A percentile compares a stretch with the other conserved stretches of the same genome.
These are phyloP conservation scores for Colletotrichum sp. DNA, from an alignment of 2,329 filamentous ascomycete genomes.

Conservation along the genomic window DNA sequence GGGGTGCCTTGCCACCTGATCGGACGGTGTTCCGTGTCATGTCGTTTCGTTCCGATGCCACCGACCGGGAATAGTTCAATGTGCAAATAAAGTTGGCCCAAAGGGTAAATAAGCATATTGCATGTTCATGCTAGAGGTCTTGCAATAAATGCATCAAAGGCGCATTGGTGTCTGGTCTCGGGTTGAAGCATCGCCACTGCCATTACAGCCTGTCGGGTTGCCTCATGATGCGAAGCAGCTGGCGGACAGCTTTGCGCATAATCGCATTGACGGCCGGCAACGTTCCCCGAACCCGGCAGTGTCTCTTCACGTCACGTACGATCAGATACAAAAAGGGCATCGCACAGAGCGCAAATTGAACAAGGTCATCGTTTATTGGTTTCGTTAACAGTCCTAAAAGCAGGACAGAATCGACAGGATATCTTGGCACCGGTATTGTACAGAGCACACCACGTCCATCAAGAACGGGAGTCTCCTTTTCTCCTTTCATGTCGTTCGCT, in stretches of 20 bases:
- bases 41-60: background rate
- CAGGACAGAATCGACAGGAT: background rate
- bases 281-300: background rate
- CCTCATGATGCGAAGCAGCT: background rate
- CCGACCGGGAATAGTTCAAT: background rate
- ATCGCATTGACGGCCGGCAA: background rate
- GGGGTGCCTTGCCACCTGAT: background rate
- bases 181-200: background rate
- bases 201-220: background rate
- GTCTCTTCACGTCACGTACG: background rate
- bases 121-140: background rate
- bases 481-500: background rate
- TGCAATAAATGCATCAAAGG: background rate
- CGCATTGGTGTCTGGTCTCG: background rate
- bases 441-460: background rate
- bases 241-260: background rate
- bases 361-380: background rate
- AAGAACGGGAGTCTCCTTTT: background rate
- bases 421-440: slow-evolving; percentile 1
- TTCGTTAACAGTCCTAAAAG: background rate
- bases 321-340: background rate
- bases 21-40: background rate
- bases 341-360: background rate
- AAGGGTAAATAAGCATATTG: background rate
- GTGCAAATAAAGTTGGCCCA: background rate